Percentiles rank a stretch among this genome's conserved stretches.
Conservation (phyloP, 2,329 filamentous ascomycete genomes). For the Dryadomyces quercivorus region DNA sequence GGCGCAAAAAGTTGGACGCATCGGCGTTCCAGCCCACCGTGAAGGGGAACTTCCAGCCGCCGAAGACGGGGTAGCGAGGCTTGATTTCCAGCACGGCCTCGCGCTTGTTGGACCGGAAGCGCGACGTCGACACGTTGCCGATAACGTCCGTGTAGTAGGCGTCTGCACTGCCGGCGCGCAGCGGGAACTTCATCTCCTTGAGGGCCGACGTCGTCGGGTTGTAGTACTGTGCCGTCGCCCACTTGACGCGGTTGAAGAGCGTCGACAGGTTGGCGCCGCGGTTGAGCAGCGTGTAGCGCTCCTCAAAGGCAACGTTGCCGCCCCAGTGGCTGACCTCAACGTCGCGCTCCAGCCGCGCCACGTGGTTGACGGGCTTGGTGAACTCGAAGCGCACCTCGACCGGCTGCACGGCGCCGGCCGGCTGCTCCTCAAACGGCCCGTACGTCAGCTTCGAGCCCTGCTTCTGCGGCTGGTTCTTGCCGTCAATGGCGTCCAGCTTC, state of each 20-base stretch:
- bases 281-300: conserved; percentile 82
- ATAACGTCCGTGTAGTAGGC: conserved; percentile 95
- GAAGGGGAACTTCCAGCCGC: conserved; percentile 97
- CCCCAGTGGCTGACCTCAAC: conserved; percentile 97
- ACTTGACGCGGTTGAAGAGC: conserved; percentile 67
- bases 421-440: conserved; percentile 70
- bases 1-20: conserved; percentile 63
- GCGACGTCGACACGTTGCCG: conserved; percentile 90
- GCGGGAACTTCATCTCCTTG: conserved; percentile 68
- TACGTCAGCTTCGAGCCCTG: conserved; percentile 81
- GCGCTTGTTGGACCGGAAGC: conserved; percentile 64
- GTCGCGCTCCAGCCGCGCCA: conserved; percentile 71
- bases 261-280: conserved; percentile 65
- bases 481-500: conserved; percentile 51
- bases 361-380: conserved; percentile 78
- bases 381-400: conserved; percentile 86
- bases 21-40: conserved; percentile 92
- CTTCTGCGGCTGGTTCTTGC: conserved; percentile 58
- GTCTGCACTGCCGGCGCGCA: conserved; percentile 68
- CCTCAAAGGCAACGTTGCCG: conserved; percentile 89
- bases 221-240: conserved; percentile 61
- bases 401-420: conserved; percentile 62
- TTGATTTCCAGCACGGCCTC: conserved; percentile 82
- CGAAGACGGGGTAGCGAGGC: conserved; percentile 92
- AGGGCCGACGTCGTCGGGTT: conserved; percentile 67